Percentiles rank a stretch among this genome's conserved stretches.
phyloP scores from a whole-genome alignment of 164 flowering plant species.

The Stephania cephalantha region DNA sequence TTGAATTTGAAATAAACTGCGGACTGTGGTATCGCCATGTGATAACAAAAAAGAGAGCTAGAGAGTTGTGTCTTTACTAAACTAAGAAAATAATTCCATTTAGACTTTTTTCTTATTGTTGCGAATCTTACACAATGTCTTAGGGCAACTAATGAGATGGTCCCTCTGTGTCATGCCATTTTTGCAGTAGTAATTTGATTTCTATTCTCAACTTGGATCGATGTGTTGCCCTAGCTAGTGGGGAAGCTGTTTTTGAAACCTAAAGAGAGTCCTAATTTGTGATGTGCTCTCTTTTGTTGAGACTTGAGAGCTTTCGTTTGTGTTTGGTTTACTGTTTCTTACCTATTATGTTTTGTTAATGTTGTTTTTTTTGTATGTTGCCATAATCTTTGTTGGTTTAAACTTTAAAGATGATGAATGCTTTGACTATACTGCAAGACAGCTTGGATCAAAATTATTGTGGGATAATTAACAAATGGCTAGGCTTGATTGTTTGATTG shows the following conservation, averaged over 20 bases:
- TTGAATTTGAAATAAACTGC: conserved; percentile 31
- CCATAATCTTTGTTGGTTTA: no score
- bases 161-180: neutral
- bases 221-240: neutral
- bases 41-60: conserved; percentile 12
- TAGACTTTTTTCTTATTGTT: conserved; percentile 3
- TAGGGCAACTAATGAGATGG: conserved; percentile 9
- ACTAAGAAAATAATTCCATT: conserved; percentile 7
- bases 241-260: no score
- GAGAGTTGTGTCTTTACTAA: conserved; percentile 6
- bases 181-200: neutral
- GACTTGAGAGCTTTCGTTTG: no score
- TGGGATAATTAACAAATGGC: no score
- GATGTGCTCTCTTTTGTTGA: no score
- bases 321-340: no score
- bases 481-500: no score
- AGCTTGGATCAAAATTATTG: no score
- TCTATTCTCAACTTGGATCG: neutral
- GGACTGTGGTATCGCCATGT: conserved; percentile 16
- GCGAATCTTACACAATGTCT: conserved; percentile 2
- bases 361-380: no score
- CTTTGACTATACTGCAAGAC: no score
- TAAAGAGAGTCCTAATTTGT: neutral
- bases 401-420: no score
- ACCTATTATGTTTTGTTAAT: no score